phyloP scores from a whole-genome alignment of 2,329 filamentous ascomycete genomes.

The Mollisia scopiformis region DNA sequence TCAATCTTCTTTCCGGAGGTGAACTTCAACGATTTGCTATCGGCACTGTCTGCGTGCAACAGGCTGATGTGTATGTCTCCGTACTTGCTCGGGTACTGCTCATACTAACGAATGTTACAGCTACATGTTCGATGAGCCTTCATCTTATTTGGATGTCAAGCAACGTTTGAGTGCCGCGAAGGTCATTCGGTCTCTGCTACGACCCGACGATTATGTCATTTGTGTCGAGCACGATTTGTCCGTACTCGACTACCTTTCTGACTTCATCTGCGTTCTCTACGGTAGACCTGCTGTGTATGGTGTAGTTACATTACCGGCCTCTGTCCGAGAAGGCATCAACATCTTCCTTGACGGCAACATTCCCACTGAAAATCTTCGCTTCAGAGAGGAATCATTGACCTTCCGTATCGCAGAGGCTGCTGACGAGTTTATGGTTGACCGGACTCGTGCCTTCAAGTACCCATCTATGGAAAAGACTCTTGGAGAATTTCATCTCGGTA shows the following conservation, averaged over 20 bases:
- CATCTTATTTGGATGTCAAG: constrained; percentile 98
- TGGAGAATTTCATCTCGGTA: constrained; percentile 80
- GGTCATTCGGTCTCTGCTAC: constrained; percentile 88
- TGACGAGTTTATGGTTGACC: constrained; percentile 87
- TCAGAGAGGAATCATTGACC: constrained; percentile 94
- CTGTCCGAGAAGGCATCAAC: constrained; percentile 98
- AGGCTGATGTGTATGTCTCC: constrained; percentile 76
- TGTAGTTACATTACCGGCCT: constrained; percentile 94
- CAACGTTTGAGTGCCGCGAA: constrained; percentile 91
- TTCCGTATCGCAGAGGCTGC: constrained; percentile 91
- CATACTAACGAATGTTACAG: constrained; percentile 35
- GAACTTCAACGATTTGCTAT: constrained; percentile 98
- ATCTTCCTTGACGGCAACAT: constrained; percentile 99
- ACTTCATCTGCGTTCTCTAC: constrained; percentile 97
- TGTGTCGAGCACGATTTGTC: constrained; percentile 99
- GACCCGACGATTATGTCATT: constrained; percentile 92
- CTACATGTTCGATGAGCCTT: constrained; percentile 99
- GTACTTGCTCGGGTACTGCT: neutral
- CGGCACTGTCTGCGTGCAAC: constrained; percentile 91
- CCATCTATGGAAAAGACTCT: constrained; percentile 92
- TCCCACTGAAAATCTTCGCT: constrained; percentile 96
- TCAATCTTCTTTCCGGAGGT: constrained; percentile 89
- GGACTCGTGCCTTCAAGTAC: constrained; percentile 83
- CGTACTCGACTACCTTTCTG: constrained; percentile 96
- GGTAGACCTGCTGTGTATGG: constrained; percentile 94